These are phyloP conservation scores for Daldinia childiae DNA, from an alignment of 495 filamentous ascomycete genomes.

Conservation along the genomic window DNA sequence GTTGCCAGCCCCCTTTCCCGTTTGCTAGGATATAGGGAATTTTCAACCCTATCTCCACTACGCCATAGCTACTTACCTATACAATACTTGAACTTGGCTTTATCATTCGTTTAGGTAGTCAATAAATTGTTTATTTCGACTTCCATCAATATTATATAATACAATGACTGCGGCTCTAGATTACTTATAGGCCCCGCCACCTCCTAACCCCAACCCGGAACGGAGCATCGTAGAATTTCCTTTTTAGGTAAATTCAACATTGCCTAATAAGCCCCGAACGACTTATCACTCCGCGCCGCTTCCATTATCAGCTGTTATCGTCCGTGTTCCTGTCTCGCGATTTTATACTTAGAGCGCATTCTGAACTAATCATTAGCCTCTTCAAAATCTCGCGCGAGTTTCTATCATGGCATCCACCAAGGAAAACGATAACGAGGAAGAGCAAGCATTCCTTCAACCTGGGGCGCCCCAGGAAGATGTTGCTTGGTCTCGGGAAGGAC, in stretches of 20 bases:
- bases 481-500: constrained; percentile 23
- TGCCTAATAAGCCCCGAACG: constrained; percentile 23
- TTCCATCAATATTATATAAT: not conserved
- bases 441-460: constrained; percentile 46
- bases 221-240: constrained; percentile 24
- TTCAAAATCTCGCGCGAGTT: not conserved
- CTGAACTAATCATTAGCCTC: not conserved
- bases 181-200: not conserved
- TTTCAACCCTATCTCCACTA: not conserved
- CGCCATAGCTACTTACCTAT: too few species aligned
- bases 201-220: constrained; percentile 31
- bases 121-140: not conserved
- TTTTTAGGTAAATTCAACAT: constrained; percentile 33
- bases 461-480: constrained; percentile 17
- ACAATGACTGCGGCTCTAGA: not conserved
- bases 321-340: not conserved
- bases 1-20: not conserved
- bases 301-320: not conserved
- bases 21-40: not conserved
- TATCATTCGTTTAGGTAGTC: not conserved
- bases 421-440: constrained; percentile 44
- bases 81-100: not conserved
- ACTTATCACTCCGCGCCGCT: not conserved
- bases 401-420: constrained; percentile 34
- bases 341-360: not conserved